Base-by-base conservation (phyloP, 139 green algal species). In the Asterochloris sp. region DNA sequence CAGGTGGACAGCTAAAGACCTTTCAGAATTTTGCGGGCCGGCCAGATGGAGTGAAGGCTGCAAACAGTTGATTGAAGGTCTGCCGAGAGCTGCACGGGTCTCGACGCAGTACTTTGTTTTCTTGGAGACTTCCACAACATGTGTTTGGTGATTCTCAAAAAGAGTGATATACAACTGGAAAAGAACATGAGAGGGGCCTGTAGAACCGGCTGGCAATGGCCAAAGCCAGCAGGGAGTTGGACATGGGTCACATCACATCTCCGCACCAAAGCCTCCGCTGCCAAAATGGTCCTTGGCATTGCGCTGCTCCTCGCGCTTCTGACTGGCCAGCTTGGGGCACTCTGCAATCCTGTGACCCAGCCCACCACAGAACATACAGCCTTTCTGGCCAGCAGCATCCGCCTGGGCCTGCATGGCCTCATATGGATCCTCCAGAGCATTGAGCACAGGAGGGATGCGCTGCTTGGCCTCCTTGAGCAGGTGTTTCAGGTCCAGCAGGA, bases 401-500 rank as follows among this genome's bases (percentile, higher is more conserved):
- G 91, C 94, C 84, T 96, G 79, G 85, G 92, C 91, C 84, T 94
- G 89, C 87, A 95, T 73, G 87, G 94, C 88, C 83, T 97, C 95
- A 86, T 95, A 86, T 1, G 95, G 95, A 85, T 99, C 96, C 29
- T 98, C 90, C 78, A 98, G 84, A 24, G 89, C 91, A 75, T 89
- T 85, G 79, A 98, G 91, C 78, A 98, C 94, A 60, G 96, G 94
- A 0, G 97, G 97, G 62, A 99, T 96, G 73, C 93, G 91, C 90
- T 99, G 95, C 91, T 97, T 96, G 67, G 96, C 94, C 82, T 98
- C 96, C 80, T 93, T 93, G 17, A 99, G 93, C 83, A 99, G 91
- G 90, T 99, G 95, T 90, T 99, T 99, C 23, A 99, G 86, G 85
- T 99, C 97, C 78, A 99, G 91, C 91, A 99, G 86, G 77, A 98